Percentiles rank a stretch among this genome's conserved stretches.
These are phyloP conservation scores for Pythium scleroteichum DNA, from an alignment of 352 stramenopile genomes.

Conservation along the genomic window DNA sequence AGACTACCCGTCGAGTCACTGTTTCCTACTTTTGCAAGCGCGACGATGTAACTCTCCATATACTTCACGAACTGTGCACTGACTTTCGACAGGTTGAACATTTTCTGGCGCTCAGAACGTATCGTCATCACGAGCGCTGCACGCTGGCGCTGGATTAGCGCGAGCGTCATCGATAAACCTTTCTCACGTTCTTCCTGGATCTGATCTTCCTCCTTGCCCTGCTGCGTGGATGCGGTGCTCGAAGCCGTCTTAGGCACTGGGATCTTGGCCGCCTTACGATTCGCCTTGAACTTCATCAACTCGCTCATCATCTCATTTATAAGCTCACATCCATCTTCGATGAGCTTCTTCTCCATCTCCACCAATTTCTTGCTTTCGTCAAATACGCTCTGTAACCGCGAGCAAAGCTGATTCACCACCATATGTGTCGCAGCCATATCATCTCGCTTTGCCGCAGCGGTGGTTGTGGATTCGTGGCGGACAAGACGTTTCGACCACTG, in stretches of 20 bases:
- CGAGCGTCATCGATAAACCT: conserved; percentile 66
- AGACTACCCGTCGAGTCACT: conserved; percentile 8
- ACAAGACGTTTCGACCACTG: conserved; percentile 63
- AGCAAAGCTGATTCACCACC: conserved; percentile 77
- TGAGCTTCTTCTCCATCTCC: conserved; percentile 57
- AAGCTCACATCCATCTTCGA: conserved; percentile 54
- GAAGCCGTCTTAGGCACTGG: conserved; percentile 13
- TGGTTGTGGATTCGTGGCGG: conserved; percentile 31
- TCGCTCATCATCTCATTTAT: conserved; percentile 78
- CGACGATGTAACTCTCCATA: conserved; percentile 33
- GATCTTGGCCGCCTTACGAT: conserved; percentile 42
- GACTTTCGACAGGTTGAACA: conserved; percentile 62
- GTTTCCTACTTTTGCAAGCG: conserved; percentile 4
- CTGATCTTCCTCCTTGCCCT: conserved; percentile 61
- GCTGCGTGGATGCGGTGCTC: conserved; percentile 5
- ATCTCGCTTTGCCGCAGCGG: conserved; percentile 40
- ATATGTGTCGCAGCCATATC: conserved; percentile 74
- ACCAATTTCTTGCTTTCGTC: conserved; percentile 75
- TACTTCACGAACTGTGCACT: conserved; percentile 56
- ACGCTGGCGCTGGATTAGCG: conserved; percentile 65
- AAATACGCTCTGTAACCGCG: conserved; percentile 79
- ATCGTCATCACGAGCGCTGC: conserved; percentile 51
- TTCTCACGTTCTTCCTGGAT: conserved; percentile 80
- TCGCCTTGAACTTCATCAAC: conserved; percentile 56
- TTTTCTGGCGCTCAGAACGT: conserved; percentile 59